Base-by-base conservation (phyloP, 345 rosid species). In the Populus deltoides region DNA sequence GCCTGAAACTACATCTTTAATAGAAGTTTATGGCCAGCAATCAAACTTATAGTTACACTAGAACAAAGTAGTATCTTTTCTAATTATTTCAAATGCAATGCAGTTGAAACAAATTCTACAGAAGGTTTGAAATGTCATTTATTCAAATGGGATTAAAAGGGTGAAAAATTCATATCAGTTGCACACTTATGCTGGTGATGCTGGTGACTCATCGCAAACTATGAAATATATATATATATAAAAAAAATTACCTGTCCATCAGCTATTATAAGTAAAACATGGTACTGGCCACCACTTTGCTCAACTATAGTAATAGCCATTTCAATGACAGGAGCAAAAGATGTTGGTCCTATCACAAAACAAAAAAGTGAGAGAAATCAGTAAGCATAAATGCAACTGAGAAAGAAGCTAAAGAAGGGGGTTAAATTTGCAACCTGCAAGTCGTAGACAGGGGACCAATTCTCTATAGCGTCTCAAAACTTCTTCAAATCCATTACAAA, bases 271-370 rank as follows among this genome's bases (percentile, higher is more conserved):
- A 96, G 79, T 76, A 96, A 74, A 41, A 96, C 99, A 68, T 96
- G 99, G 86, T 96, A 96, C 78, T 93, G 99, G 41, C 98, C 98
- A 68, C 90, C 85, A 76, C 97, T 96, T 86, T 85, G 88, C 85
- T 92, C 95, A 77, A 96, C 99, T 73, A 92, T 91, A 33, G 95
- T 89, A 90, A 92, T 96, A 27, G 95, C 98, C 98, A 90, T 96
- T 72, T 96, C 98, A 75, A 96, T 91, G 69, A 93, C 62, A 0
- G 99, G 98, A 8, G 98, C 98, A 89, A 96, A 96, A 4, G 99
- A 93, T n/a, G 99, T 96, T 8, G 99, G 99, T 7, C 99, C 98
- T 94, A 83, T 36, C 68, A 74, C 62, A 59, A 10, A 10, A 66
- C 73, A 78, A 47, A 73, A 29, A 59, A 5, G 7, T 18, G 45